These are phyloP conservation scores for Kodamaea kakaduensis DNA, from an alignment of 805 yeast species.

Conservation along the genomic window DNA sequence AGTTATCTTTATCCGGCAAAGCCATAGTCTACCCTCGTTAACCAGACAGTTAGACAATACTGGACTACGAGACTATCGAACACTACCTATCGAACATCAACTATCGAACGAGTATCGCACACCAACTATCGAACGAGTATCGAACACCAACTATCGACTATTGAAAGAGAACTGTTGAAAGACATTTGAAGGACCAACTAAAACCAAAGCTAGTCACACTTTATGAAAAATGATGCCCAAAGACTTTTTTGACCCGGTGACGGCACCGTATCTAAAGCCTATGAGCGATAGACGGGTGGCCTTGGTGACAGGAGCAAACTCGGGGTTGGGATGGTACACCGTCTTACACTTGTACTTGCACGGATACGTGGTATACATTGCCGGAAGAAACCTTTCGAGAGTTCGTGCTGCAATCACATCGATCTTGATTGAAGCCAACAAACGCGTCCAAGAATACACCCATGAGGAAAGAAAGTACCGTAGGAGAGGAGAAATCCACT, in stretches of 20 bases:
- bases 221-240: slow-evolving; percentile 4
- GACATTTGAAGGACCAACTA: no score
- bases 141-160: no score
- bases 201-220: no score
- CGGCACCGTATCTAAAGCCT: slow-evolving; percentile 30
- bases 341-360: slow-evolving; percentile 37
- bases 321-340: slow-evolving; percentile 41
- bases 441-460: slow-evolving; percentile 14
- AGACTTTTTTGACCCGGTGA: slow-evolving; percentile 24
- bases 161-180: no score
- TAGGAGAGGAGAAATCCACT: slow-evolving; percentile 47
- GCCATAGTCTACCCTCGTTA: no score
- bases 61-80: no score
- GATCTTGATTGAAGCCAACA: slow-evolving; percentile 30
- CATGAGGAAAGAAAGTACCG: slow-evolving; percentile 4
- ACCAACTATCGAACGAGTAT: no score
- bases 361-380: slow-evolving; percentile 35
- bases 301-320: slow-evolving; percentile 37
- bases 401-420: slow-evolving; percentile 31
- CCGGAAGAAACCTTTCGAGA: slow-evolving; percentile 32
- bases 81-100: no score
- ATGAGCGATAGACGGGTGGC: slow-evolving; percentile 24
- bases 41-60: no score
- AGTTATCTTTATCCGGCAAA: no score
- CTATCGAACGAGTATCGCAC: no score